A percentile compares a stretch with the other conserved stretches of the same genome.
These are phyloP conservation scores for Wickerhamomyces sydowiorum DNA, from an alignment of 805 yeast species.

Conservation along the genomic window DNA sequence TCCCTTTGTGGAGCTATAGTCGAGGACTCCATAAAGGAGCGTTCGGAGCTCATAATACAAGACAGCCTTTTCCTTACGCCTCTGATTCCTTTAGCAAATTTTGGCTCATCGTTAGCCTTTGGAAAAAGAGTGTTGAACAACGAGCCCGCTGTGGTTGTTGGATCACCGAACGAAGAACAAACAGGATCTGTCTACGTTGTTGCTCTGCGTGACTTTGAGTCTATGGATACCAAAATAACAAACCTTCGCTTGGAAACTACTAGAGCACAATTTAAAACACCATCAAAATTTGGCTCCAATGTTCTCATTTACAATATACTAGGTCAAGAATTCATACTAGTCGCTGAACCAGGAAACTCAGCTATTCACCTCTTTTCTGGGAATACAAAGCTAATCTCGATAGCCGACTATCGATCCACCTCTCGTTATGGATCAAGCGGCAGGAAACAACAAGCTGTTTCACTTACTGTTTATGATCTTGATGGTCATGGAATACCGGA, in stretches of 20 bases:
- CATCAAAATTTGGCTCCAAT: conserved; percentile 37
- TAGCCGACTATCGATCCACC: conserved; percentile 21
- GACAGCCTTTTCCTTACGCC: conserved; percentile 16
- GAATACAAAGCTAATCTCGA: conserved; percentile 19
- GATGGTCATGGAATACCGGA: conserved; percentile 35
- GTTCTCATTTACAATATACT: conserved; percentile 25
- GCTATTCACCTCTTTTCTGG: conserved; percentile 31
- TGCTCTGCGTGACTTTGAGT: conserved; percentile 28
- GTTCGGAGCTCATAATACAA: too few species aligned
- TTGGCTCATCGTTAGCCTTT: conserved; percentile 39
- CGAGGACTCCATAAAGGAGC: neutral
- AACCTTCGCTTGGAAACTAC: neutral
- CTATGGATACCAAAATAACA: neutral
- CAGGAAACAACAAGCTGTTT: conserved; percentile 35
- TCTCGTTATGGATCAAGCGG: conserved; percentile 34
- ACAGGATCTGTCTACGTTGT: conserved; percentile 40
- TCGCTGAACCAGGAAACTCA: conserved; percentile 50
- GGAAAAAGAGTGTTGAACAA: conserved; percentile 34
- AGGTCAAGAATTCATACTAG: conserved; percentile 32
- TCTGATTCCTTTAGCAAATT: conserved; percentile 25
- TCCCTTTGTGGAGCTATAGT: conserved; percentile 26
- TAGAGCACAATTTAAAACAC: conserved; percentile 17
- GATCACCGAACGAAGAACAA: conserved; percentile 42
- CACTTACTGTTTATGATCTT: conserved; percentile 26
- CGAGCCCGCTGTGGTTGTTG: conserved; percentile 39